Percentiles rank a stretch among this genome's conserved stretches.
Evolutionary conservation across 2,329 filamentous ascomycete species (phyloP).

Genomic region (Hansfordia pulvinata): DNA sequence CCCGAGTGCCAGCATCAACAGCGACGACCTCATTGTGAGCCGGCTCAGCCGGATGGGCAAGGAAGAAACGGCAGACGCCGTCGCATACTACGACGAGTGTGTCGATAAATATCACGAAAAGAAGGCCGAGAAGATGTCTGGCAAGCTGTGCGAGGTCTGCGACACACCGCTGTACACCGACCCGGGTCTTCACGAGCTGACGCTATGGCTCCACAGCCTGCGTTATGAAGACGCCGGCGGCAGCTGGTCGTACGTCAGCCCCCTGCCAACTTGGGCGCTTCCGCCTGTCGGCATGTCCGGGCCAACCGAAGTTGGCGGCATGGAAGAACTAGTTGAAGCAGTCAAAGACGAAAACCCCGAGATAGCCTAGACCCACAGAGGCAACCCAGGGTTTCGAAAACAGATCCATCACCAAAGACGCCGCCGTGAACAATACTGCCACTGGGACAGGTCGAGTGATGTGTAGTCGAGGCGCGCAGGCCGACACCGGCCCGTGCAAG

Average conservation of each 20-base stretch:
- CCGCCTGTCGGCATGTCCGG: slow-evolving; percentile 63
- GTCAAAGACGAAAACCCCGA: slow-evolving; percentile 31
- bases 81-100: slow-evolving; percentile 90
- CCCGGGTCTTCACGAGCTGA: slow-evolving; percentile 78
- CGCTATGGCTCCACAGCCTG: slow-evolving; percentile 85
- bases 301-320: slow-evolving; percentile 50
- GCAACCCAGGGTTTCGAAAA: too few relatives aligned
- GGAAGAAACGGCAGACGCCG: slow-evolving; percentile 77
- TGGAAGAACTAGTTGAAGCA: slow-evolving; percentile 45
- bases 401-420: too few relatives aligned
- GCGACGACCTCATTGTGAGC: slow-evolving; percentile 82
- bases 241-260: slow-evolving; percentile 76
- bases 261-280: slow-evolving; percentile 74
- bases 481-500: too few relatives aligned
- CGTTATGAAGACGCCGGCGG: slow-evolving; percentile 77
- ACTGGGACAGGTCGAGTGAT: too few relatives aligned
- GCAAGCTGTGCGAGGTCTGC: slow-evolving; percentile 67
- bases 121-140: slow-evolving; percentile 88
- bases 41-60: slow-evolving; percentile 86
- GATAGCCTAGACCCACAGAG: slow-evolving; percentile 12
- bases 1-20: slow-evolving; percentile 51
- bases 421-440: too few relatives aligned
- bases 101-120: slow-evolving; percentile 79
- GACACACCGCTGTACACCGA: slow-evolving; percentile 86
- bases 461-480: too few relatives aligned